Conservation (phyloP, 805 yeast genomes). For the Wickerhamomyces strasburgensis region DNA sequence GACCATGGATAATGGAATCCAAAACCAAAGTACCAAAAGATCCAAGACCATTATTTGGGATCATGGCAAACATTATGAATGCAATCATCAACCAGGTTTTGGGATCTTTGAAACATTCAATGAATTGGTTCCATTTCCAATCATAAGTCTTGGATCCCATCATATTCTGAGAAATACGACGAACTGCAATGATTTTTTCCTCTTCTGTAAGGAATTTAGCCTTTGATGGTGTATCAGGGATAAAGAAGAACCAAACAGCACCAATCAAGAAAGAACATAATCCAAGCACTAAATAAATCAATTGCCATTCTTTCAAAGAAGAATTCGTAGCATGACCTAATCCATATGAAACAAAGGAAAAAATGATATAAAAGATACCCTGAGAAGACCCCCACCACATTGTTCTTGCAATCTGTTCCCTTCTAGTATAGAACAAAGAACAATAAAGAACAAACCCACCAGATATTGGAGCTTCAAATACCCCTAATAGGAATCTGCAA, state of each 20-base stretch:
- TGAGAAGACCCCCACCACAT: slow-evolving; percentile 1
- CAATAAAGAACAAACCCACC: neutral
- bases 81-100: slow-evolving; percentile 1
- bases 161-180: neutral
- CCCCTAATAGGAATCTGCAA: neutral
- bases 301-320: slow-evolving; percentile 1
- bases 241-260: neutral
- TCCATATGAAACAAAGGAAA: slow-evolving; percentile 1
- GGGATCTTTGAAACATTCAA: neutral
- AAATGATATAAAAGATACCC: slow-evolving; percentile 1
- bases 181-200: slow-evolving; percentile 1
- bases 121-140: neutral
- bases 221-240: slow-evolving; percentile 3
- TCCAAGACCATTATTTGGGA: slow-evolving; percentile 1
- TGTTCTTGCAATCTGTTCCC: neutral
- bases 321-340: neutral
- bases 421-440: neutral
- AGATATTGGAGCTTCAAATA: neutral
- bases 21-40: slow-evolving; percentile 1
- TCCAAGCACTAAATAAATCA: slow-evolving; percentile 1
- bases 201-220: slow-evolving; percentile 1
- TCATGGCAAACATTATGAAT: neutral
- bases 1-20: neutral
- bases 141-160: slow-evolving; percentile 1
- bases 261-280: slow-evolving; percentile 1